Base-by-base conservation (phyloP, 768 basidiomycete species). In the Chalciporus chontae region DNA sequence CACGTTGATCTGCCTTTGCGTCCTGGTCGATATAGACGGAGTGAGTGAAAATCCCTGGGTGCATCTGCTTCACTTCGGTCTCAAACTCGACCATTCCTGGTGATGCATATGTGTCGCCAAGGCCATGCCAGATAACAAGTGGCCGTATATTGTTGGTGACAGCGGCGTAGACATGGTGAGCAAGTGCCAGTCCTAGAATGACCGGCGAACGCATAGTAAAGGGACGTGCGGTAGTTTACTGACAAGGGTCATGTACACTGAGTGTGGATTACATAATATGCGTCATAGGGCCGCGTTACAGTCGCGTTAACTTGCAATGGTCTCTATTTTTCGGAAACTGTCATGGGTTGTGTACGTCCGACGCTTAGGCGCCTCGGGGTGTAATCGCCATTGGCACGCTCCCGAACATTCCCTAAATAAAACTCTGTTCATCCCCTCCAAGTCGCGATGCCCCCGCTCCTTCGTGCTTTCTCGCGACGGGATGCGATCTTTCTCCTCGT, bases 61-160 rank as follows among this genome's bases (percentile, higher is more conserved):
- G 79, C 13, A 85, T 73, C 0, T 77, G 69, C 61, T 81, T 74
- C 59, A 93, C 77, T 43, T 74, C 64, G 13, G 69, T 63, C 47
- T 75, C 73, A 56, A 91, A 87, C 54, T 84, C 71, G 38, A 81
- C 67, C 74, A 93, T 88, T 13, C 87, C 90, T 0, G 80, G 69
- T 1, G 90, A 86, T 43, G 76, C 72, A 56, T 90, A 79, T 2
- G 84, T 80, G 68, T 93, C 91, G n/a, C 90, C 87, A 75, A 89
- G 61, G 29, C 87, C 87, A 66, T 89, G 87, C 87, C 87, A 89
- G 44, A 89, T 66, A 24, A 89, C 86, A 17, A 89, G 72, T 8
- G 86, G 83, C 21, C 83, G 72, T 36, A 69, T 26, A 8, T 56
- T 18, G 15, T 46, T 56, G 27, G 56, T 50, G 13, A 50, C 37